Percentiles rank a stretch among this genome's conserved stretches.
These are phyloP conservation scores for Sporobolomyces phaffii DNA, from an alignment of 768 basidiomycete species.

Conservation along the genomic window DNA sequence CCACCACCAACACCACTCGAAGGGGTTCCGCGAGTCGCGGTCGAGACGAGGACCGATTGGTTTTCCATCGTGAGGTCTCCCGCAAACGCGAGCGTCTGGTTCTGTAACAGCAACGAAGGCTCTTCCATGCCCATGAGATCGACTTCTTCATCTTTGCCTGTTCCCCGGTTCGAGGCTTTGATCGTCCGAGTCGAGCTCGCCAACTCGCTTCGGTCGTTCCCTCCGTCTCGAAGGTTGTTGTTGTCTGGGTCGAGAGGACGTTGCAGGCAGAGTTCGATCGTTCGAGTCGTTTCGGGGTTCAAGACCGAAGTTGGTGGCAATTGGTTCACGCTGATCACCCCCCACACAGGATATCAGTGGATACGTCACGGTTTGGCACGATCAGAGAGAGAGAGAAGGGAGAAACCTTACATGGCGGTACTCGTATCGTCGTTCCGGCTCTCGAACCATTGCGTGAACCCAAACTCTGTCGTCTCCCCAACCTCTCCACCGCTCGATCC, in stretches of 20 bases:
- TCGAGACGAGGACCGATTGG: not conserved
- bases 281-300: conserved; percentile 15
- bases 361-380: too few relatives aligned
- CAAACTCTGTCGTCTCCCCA: conserved; percentile 5
- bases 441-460: conserved; percentile 1
- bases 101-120: not conserved
- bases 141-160: not conserved
- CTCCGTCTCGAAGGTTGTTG: not conserved
- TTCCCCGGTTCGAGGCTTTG: not conserved
- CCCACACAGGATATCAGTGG: too few relatives aligned
- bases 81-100: not conserved
- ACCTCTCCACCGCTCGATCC: not conserved
- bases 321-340: conserved; percentile 28
- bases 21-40: too few relatives aligned
- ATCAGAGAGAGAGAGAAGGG: too few relatives aligned
- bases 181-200: conserved; percentile 3
- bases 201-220: not conserved
- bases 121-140: conserved; percentile 15
- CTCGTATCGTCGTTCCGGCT: not conserved
- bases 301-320: conserved; percentile 6
- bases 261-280: conserved; percentile 13
- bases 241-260: not conserved
- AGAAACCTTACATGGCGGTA: not conserved
- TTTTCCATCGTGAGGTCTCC: conserved; percentile 3
- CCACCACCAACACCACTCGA: too few relatives aligned